Base-by-base conservation (phyloP, 129 eudicot species). In the Escallonia herrerae region DNA sequence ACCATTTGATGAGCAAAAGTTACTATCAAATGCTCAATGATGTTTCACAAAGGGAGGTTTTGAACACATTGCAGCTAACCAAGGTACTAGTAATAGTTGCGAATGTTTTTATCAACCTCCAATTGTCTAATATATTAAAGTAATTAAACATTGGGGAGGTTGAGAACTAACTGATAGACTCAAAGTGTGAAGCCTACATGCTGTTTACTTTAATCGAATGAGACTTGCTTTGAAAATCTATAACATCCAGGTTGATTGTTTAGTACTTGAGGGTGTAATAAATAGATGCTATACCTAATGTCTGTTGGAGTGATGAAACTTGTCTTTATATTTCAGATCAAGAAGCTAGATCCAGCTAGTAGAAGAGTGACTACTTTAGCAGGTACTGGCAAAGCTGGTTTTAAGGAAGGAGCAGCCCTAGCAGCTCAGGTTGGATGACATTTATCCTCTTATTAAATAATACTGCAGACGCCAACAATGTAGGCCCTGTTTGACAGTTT, bases 361-460 rank as follows among this genome's bases (percentile, higher is more conserved):
- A 82, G 72, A 78, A 81, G 76, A 77, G 95, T 88, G 43, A 81
- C 47, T 68, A 83, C 96, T 13, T 40, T 93, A 72, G 95, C 93
- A 62, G 99, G 99, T 45, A 79, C 85, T 4, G 99, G 99, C 66
- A 84, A 86, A 79, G 99, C 99, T 68, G 99, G 99, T 60, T 93
- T 88, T 73, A 81, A 74, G 75, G 99, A 93, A 80, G 96, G 99
- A 72, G 15, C 83, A 64, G 83, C 84, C 58, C 74, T 81, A 70
- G 75, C 67, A 69, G 89, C 96, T 68, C 96, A 93, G 96, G 99
- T 89, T 56, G 54, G 60, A 69, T 43, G 40, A 22, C 2, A 5
- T 49, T 5, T 50, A 9, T 67, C 56, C 8, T 48, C 37, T 38
- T 39, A 6, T 37, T 12, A 5, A 15, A 10, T 38, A 48, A 8